Conservation (phyloP, 2,329 filamentous ascomycete species). For the Nigrospora osmanthi region DNA sequence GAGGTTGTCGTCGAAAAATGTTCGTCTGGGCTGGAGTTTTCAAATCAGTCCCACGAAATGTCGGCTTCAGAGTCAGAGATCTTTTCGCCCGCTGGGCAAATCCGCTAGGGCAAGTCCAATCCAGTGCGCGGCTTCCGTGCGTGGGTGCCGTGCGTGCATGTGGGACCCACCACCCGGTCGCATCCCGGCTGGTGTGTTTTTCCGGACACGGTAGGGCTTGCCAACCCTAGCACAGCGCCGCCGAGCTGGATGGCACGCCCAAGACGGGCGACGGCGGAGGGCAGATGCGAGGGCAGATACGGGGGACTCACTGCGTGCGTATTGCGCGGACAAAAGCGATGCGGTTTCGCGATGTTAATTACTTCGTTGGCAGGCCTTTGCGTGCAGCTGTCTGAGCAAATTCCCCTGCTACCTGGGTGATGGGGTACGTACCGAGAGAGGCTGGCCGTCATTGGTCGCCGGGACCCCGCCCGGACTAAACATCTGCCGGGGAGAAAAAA, state of each 20-base stretch:
- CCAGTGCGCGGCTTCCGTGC: background rate
- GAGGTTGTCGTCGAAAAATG: conserved; percentile 39
- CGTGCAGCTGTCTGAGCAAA: no score
- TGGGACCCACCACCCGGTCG: background rate
- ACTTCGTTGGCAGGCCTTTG: no score
- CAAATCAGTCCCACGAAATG: conserved; percentile 21
- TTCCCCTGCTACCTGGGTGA: no score
- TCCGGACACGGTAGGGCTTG: conserved; percentile 1
- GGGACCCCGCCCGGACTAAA: background rate
- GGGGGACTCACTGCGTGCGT: no score
- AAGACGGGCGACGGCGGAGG: background rate
- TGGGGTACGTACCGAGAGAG: no score
- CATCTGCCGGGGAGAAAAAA: background rate
- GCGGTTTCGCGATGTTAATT: no score
- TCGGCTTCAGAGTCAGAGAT: background rate
- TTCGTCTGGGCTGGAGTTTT: conserved; percentile 21
- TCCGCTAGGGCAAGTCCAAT: conserved; percentile 3
- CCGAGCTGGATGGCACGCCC: background rate
- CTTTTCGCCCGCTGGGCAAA: conserved; percentile 1
- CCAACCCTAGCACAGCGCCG: background rate
- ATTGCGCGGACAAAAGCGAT: no score
- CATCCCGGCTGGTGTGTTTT: conserved; percentile 2
- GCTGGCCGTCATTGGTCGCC: no score
- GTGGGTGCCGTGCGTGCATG: background rate
- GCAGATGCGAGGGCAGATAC: no score